A percentile compares a stretch with the other conserved stretches of the same genome.
Conservation (phyloP, 2,329 filamentous ascomycete species). For the Chaetomiaceae sp. region DNA sequence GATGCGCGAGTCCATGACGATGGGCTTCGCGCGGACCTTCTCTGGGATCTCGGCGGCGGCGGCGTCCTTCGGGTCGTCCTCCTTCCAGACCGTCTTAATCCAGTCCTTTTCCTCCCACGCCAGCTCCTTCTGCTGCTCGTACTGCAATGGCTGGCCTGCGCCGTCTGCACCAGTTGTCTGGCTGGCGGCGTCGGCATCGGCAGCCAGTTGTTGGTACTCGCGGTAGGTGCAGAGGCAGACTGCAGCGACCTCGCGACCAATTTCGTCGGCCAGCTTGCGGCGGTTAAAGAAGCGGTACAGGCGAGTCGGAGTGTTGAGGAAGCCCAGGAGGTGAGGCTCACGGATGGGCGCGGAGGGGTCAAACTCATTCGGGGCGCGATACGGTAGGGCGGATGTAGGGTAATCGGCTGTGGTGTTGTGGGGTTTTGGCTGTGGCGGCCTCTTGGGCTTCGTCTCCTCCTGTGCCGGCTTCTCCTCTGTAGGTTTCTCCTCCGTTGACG, state of each 20-base stretch:
- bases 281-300: slow-evolving; percentile 84
- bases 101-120: slow-evolving; percentile 39
- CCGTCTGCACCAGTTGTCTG: slow-evolving; percentile 27
- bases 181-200: slow-evolving; percentile 28
- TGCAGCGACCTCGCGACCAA: slow-evolving; percentile 83
- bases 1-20: slow-evolving; percentile 74
- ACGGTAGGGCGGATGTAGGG: slow-evolving; percentile 57
- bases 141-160: slow-evolving; percentile 31
- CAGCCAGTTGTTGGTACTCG: slow-evolving; percentile 44
- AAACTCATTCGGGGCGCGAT: slow-evolving; percentile 64
- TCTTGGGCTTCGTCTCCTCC: slow-evolving; percentile 52
- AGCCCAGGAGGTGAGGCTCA: slow-evolving; percentile 88
- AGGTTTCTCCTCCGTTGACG: slow-evolving; percentile 26
- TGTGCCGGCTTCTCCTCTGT: slow-evolving; percentile 34
- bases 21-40: slow-evolving; percentile 68
- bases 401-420: slow-evolving; percentile 75
- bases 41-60: slow-evolving; percentile 47
- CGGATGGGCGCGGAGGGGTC: slow-evolving; percentile 67
- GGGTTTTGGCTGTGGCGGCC: slow-evolving; percentile 61
- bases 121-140: slow-evolving; percentile 63
- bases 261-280: slow-evolving; percentile 76
- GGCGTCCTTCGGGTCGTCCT: slow-evolving; percentile 36
- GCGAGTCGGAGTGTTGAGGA: slow-evolving; percentile 82
- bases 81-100: slow-evolving; percentile 40
- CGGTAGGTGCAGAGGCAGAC: slow-evolving; percentile 64